Evolutionary conservation across 257 asterid genomes (phyloP), one percentile per base, ranked within the genome.

Genomic region (Gardenia jasminoides): DNA sequence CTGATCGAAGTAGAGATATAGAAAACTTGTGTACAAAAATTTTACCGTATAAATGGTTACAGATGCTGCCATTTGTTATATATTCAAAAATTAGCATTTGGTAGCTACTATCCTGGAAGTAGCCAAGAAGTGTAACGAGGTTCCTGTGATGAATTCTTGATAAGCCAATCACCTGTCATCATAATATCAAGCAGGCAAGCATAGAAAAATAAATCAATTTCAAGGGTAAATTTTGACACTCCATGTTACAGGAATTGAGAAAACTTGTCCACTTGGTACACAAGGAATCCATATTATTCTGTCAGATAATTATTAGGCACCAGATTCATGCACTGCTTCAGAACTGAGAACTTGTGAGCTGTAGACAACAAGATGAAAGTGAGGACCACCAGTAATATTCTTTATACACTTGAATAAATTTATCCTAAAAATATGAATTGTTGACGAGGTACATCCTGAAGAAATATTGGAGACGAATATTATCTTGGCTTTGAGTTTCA

Each of bases 71-170:
- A 78, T 93, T 93, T 19, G 98, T 90, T 72, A 90, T 58, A 75
- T 89, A 88, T 77, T 93, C 98, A 43, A 62, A 91, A 77, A 93
- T 91, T 22, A 93, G 89, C 89, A 91, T 90, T 73, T 86, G 93
- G 71, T 80, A 83, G 69, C 89, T 92, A 81, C 85, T 86, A 71
- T 91, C 96, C 58, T 86, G 97, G 80, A 93, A 87, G 87, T 83
- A 91, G 76, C 98, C 98, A 59, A 91, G 65, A 67, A 93, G 89
- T 28, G 74, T 83, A 8, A 93, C 98, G 78, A 91, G 67, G 84
- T 90, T 85, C 44, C 98, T 85, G 81, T 91, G 95, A 56, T 82
- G 81, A 77, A 91, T 85, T 52, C 83, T 62, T 31, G 89, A 88
- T 13, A 93, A 74, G 83, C 77, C 58, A 30, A 80, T 87, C 75